Percentiles rank a stretch among this genome's conserved stretches.
phyloP scores from a whole-genome alignment of 352 stramenopile species.

The Phytophthora sansomeana region DNA sequence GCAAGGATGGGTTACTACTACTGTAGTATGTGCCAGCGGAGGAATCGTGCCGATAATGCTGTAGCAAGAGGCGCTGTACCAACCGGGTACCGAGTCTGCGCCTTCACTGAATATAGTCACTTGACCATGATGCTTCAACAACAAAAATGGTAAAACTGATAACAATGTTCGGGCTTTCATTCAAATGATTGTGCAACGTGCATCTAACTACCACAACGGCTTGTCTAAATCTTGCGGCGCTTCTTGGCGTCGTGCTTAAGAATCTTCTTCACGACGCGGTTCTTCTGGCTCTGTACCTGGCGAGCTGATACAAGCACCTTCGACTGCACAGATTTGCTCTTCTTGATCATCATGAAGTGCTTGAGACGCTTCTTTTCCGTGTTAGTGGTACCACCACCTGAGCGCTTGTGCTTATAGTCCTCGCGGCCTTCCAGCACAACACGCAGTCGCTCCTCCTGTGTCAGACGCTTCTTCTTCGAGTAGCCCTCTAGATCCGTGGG shows the following conservation, averaged over 20 bases:
- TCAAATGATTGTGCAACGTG: conserved; percentile 8
- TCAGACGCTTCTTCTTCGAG: conserved; percentile 91
- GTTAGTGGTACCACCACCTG: conserved; percentile 96
- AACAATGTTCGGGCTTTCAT: neutral
- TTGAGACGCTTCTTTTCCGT: conserved; percentile 98
- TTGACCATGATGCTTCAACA: too few relatives aligned
- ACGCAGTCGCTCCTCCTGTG: conserved; percentile 84
- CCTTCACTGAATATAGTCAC: too few relatives aligned
- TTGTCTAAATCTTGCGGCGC: conserved; percentile 67
- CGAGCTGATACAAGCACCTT: conserved; percentile 90
- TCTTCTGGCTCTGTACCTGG: conserved; percentile 84
- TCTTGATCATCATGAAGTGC: conserved; percentile 99
- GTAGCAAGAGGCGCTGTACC: too few relatives aligned
- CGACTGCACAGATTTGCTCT: conserved; percentile 90
- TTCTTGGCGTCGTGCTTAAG: conserved; percentile 90
- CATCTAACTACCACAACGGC: conserved; percentile 40
- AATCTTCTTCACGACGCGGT: conserved; percentile 85
- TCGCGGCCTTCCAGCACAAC: conserved; percentile 90
- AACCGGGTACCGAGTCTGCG: too few relatives aligned
- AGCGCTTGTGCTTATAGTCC: conserved; percentile 93
- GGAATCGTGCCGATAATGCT: neutral
- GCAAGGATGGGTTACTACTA: conserved; percentile 6
- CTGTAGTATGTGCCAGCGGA: too few relatives aligned
- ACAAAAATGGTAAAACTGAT: neutral
- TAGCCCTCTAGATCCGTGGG: conserved; percentile 86